Evolutionary conservation across 495 filamentous ascomycete genomes (phyloP), one percentile per base, ranked within the genome.

Genomic region (Tuber microsphaerosporum): DNA sequence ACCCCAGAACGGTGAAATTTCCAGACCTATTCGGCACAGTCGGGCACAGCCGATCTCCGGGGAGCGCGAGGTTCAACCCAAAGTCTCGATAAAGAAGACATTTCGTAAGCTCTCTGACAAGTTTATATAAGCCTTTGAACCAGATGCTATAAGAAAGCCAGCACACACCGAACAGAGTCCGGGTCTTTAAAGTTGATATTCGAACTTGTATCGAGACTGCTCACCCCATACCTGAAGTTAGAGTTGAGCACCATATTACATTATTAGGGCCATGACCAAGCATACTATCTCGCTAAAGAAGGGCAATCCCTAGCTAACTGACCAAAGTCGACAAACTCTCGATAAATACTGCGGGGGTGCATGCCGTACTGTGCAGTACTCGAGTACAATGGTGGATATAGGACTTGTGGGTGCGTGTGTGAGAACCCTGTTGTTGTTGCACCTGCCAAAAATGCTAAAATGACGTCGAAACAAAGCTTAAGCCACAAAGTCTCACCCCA

Each of bases 121-220:
- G 31, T 31, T 12, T 16, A 45, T 41, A 34, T 65, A 7, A 65
- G 56, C 12, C 56, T 31, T 65, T 42, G 39, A 10, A 31, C 46
- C 19, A 41, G 41, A 51, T 61, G n/a, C 48, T 31, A 48, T 69
- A 16, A 34, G 56, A 65, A 26, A 16, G 56, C 56, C 1, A 3
- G 70, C 4, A 71, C 39, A 48, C 78, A 91, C 85, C 92, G 89
- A 14, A 96, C 89, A 31, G 92, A 88, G 42, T 88, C 84, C 19
- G 94, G 92, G 81, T 97, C 88, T 42, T 87, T 90, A 80, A 99
- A 98, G 84, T 97, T 90, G 26, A 98, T 76, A 19, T 80, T 81
- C 12, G 81, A 81, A 9, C 51, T 61, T 39, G 73, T 70, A n/a
- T 37, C 71, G 3, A 81, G 71, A 19, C 56, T 65, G 34, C 34